These are phyloP conservation scores for Geotrichum carabidarum DNA, from an alignment of 1,139 yeast genomes.

Conservation along the genomic window DNA sequence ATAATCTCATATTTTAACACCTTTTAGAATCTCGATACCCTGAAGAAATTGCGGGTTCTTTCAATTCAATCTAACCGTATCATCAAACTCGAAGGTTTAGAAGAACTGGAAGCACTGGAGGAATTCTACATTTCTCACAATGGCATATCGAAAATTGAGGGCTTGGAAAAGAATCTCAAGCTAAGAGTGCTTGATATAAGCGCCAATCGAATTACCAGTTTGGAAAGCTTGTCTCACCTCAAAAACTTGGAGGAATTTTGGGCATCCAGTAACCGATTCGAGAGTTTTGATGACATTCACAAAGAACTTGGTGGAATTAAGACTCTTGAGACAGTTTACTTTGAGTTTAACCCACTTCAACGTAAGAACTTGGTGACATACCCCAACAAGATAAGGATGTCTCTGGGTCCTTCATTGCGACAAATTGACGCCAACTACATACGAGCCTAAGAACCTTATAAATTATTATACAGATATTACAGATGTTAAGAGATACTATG, in stretches of 20 bases:
- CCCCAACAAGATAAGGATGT: constrained; percentile 71
- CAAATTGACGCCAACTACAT: constrained; percentile 88
- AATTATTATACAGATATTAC: no score
- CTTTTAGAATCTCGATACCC: constrained; percentile 48
- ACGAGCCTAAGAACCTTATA: constrained; percentile 2
- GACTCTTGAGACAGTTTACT: constrained; percentile 78
- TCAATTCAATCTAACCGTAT: constrained; percentile 87
- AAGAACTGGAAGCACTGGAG: constrained; percentile 62
- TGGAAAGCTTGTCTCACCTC: constrained; percentile 65
- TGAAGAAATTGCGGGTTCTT: constrained; percentile 63
- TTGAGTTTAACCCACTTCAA: constrained; percentile 94
- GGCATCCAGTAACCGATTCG: constrained; percentile 77
- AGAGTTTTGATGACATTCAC: constrained; percentile 63
- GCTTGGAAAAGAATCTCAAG: constrained; percentile 63
- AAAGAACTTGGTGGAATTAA: constrained; percentile 58
- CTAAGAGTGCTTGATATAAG: constrained; percentile 78
- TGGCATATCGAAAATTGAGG: constrained; percentile 69
- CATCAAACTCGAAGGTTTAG: constrained; percentile 76
- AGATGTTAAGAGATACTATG: no score
- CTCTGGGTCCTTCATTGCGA: constrained; percentile 65
- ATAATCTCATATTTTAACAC: background rate
- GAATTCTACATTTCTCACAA: constrained; percentile 88
- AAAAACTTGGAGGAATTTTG: constrained; percentile 77
- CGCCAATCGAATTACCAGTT: constrained; percentile 56
- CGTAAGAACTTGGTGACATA: constrained; percentile 68